Conservation (phyloP, 2,329 filamentous ascomycete species). For the Fusarium mundagurra region DNA sequence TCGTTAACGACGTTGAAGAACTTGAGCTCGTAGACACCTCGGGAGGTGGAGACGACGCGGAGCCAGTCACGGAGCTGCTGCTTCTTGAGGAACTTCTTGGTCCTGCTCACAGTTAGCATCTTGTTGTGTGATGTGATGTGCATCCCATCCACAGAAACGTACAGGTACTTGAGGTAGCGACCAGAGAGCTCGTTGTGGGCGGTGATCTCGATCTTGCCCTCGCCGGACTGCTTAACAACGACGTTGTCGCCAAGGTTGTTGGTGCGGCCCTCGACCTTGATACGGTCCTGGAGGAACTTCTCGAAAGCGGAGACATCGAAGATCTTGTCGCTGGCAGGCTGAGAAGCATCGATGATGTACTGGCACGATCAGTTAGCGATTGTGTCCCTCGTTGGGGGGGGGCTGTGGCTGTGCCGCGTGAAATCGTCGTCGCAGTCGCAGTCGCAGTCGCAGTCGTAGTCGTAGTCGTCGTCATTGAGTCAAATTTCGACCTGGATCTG, state of each 20-base stretch:
- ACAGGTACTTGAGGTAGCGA: slow-evolving; percentile 99
- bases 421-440: neutral
- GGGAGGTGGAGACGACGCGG: slow-evolving; percentile 96
- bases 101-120: slow-evolving; percentile 62
- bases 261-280: slow-evolving; percentile 99
- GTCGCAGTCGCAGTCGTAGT: neutral
- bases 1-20: slow-evolving; percentile 99
- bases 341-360: slow-evolving; percentile 99
- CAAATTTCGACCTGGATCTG: neutral
- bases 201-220: slow-evolving; percentile 98
- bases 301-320: slow-evolving; percentile 99
- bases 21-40: slow-evolving; percentile 99
- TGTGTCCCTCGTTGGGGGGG: neutral
- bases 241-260: slow-evolving; percentile 97
- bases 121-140: neutral
- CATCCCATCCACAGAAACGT: slow-evolving; percentile 53
- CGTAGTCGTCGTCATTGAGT: neutral
- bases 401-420: neutral
- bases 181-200: slow-evolving; percentile 98
- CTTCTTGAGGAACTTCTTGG: slow-evolving; percentile 99
- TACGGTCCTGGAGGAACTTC: slow-evolving; percentile 99
- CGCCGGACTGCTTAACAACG: slow-evolving; percentile 87
- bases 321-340: slow-evolving; percentile 99
- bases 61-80: slow-evolving; percentile 99
- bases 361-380: slow-evolving; percentile 50